Evolutionary conservation across 129 eudicot genomes (phyloP).

Genomic region (Deinandra increscens): DNA sequence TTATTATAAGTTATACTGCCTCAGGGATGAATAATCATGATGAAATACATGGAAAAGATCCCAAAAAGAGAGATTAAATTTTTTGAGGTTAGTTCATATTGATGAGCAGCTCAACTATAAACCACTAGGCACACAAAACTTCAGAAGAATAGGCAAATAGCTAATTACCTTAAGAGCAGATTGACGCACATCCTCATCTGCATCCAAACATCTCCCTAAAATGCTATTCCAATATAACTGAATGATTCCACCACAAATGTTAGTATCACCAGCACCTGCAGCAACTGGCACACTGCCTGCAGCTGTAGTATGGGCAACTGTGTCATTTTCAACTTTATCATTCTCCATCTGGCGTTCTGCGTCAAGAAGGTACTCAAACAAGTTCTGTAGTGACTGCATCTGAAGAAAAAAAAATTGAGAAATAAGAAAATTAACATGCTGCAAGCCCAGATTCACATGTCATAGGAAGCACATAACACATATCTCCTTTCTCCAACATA

Average conservation of each 20-base stretch:
- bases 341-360: conserved; percentile 79
- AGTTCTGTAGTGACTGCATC: conserved; percentile 89
- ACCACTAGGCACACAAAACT: conserved; percentile 10
- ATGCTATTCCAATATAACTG: conserved; percentile 88
- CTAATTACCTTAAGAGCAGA: conserved; percentile 71
- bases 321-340: conserved; percentile 46
- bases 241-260: conserved; percentile 91
- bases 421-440: neutral
- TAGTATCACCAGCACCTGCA: conserved; percentile 99
- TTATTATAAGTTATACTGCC: neutral
- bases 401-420: conserved; percentile 36
- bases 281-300: conserved; percentile 85
- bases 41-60: conserved; percentile 4
- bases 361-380: conserved; percentile 88
- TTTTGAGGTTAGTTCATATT: neutral
- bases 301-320: conserved; percentile 35
- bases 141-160: neutral
- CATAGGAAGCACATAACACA: neutral
- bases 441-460: neutral
- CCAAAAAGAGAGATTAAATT: neutral
- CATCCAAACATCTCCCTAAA: conserved; percentile 84
- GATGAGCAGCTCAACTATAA: neutral
- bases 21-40: neutral
- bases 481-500: neutral
- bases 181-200: conserved; percentile 75